Conservation (phyloP, 139 green algal genomes). For the Dunaliella primolecta region DNA sequence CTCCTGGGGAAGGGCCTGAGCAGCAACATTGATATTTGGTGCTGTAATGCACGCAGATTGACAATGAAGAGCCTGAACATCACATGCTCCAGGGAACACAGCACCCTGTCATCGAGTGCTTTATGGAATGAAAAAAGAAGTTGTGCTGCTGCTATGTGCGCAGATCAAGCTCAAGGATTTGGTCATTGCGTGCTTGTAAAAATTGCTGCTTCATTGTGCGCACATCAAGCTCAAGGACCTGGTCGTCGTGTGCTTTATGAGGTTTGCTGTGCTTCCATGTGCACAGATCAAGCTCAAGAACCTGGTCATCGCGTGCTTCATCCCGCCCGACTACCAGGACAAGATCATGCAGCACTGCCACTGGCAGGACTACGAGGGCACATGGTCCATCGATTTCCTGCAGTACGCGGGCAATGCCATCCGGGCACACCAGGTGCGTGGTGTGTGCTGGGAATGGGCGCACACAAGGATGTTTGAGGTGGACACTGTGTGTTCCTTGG, state of each 20-base stretch:
- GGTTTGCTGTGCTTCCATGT: neutral
- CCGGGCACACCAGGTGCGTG: constrained; percentile 21
- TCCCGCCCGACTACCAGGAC: constrained; percentile 70
- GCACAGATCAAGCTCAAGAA: constrained; percentile 72
- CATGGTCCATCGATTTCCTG: constrained; percentile 55
- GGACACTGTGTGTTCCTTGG: neutral
- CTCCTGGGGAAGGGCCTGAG: too few relatives aligned
- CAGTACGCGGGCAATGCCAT: constrained; percentile 40
- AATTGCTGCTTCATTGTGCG: neutral
- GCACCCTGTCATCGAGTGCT: neutral
- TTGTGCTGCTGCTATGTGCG: too few relatives aligned
- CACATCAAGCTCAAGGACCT: constrained; percentile 76
- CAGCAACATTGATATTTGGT: too few relatives aligned
- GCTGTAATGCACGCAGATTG: too few relatives aligned
- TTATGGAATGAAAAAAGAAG: neutral
- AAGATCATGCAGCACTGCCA: constrained; percentile 66
- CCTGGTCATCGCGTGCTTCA: constrained; percentile 72
- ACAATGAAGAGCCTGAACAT: neutral
- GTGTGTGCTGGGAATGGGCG: neutral
- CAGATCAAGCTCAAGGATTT: constrained; percentile 76
- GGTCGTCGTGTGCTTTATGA: constrained; percentile 60
- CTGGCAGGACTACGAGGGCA: constrained; percentile 60
- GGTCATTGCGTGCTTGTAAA: constrained; percentile 61
- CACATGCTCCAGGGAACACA: neutral
- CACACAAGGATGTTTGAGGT: neutral